Percentiles rank a stretch among this genome's conserved stretches.
Evolutionary conservation across 768 basidiomycete species (phyloP).

Genomic region (Tylopilus rubrobrunneus): DNA sequence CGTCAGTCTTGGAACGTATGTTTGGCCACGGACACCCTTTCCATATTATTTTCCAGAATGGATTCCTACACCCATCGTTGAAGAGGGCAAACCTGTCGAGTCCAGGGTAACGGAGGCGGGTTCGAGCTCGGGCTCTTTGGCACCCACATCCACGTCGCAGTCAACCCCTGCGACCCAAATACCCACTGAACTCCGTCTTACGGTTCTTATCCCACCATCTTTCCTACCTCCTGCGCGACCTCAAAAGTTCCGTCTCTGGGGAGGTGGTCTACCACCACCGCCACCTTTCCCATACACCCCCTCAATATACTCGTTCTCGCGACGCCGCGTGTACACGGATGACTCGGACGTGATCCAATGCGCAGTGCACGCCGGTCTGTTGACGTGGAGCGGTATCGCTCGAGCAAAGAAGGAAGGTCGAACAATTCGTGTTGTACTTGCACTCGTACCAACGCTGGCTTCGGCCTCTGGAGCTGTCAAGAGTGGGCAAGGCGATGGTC

Average conservation of each 20-base stretch:
- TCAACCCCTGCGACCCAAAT: conserved; percentile 11
- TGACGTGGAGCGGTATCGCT: conserved; percentile 40
- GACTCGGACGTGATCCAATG: conserved; percentile 71
- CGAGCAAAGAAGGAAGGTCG: conserved; percentile 35
- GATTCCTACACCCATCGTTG: conserved; percentile 27
- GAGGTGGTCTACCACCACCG: conserved; percentile 51
- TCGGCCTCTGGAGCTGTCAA: conserved; percentile 44
- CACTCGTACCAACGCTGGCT: conserved; percentile 36
- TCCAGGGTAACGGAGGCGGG: conserved; percentile 17
- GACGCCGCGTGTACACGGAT: conserved; percentile 69
- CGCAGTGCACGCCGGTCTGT: conserved; percentile 60
- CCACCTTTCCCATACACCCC: conserved; percentile 32
- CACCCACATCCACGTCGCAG: conserved; percentile 3
- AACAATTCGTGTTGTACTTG: conserved; percentile 41
- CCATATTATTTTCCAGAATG: conserved; percentile 34
- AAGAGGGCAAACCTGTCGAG: conserved; percentile 23
- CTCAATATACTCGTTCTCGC: conserved; percentile 26
- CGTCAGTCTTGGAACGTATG: conserved; percentile 27
- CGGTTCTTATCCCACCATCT: conserved; percentile 56
- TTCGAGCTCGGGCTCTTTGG: conserved; percentile 30
- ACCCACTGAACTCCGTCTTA: conserved; percentile 35
- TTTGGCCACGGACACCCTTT: conserved; percentile 31
- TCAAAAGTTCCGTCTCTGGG: conserved; percentile 60
- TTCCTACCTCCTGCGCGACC: conserved; percentile 57
- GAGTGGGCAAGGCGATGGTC: conserved; percentile 23